These are phyloP conservation scores for Talaromyces funiculosus DNA, from an alignment of 2,329 filamentous ascomycete species.

Conservation along the genomic window DNA sequence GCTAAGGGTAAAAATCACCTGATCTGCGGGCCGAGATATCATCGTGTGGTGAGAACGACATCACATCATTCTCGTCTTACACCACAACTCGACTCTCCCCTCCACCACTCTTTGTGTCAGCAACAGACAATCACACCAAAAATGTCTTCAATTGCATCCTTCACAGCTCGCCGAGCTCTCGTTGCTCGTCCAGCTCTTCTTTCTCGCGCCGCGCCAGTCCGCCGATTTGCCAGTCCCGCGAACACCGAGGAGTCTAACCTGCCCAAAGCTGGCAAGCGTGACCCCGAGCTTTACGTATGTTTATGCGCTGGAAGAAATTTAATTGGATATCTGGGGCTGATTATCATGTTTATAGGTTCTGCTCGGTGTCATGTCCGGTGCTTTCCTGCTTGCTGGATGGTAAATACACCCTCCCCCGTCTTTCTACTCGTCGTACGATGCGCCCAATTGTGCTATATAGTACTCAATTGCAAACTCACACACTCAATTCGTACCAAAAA, in stretches of 20 bases:
- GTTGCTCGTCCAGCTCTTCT: constrained; percentile 33
- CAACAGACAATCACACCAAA: background rate
- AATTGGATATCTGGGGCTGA: background rate
- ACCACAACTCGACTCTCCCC: constrained; percentile 5
- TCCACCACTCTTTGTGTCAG: background rate
- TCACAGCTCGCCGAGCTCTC: constrained; percentile 38
- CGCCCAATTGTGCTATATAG: background rate
- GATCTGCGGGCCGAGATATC: constrained; percentile 15
- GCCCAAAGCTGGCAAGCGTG: constrained; percentile 60
- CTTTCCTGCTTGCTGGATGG: constrained; percentile 83
- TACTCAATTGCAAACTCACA: background rate
- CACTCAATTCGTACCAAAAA: background rate
- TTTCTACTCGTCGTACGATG: constrained; percentile 26
- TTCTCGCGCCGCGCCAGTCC: constrained; percentile 36
- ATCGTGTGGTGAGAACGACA: constrained; percentile 11
- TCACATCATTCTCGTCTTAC: background rate
- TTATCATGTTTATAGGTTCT: constrained; percentile 64
- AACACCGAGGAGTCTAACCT: constrained; percentile 48
- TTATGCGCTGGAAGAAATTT: background rate
- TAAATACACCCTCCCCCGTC: constrained; percentile 20
- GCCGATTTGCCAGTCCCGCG: constrained; percentile 31
- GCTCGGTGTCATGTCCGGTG: constrained; percentile 81
- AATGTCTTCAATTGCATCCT: constrained; percentile 40
- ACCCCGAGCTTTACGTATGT: constrained; percentile 70
- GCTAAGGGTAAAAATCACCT: constrained; percentile 12